A percentile compares a stretch with the other conserved stretches of the same genome.
Evolutionary conservation across 164 flowering plant genomes (phyloP).

Genomic region (Macadamia tetraphylla): DNA sequence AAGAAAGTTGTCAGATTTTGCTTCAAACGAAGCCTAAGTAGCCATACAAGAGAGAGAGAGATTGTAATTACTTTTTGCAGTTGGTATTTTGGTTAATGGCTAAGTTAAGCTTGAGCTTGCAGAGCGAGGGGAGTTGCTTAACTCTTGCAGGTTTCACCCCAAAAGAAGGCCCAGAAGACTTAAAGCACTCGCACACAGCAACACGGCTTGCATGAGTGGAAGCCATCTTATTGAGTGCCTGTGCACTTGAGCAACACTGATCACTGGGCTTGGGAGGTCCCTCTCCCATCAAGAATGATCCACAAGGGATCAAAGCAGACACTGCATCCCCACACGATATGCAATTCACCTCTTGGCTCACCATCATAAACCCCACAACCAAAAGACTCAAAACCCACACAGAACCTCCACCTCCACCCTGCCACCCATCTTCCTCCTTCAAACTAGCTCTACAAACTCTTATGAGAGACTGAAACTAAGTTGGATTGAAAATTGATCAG

Average conservation of each 20-base stretch:
- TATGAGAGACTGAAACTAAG: background rate
- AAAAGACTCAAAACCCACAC: constrained; percentile 16
- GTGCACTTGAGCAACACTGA: constrained; percentile 31
- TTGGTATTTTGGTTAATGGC: constrained; percentile 29
- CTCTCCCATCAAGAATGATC: constrained; percentile 22
- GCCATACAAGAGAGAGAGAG: background rate
- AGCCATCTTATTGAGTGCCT: constrained; percentile 21
- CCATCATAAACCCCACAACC: constrained; percentile 6
- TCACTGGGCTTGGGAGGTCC: constrained; percentile 20
- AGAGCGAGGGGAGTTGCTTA: constrained; percentile 25
- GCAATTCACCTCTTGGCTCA: constrained; percentile 5
- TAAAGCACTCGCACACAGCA: constrained; percentile 36
- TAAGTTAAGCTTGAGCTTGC: constrained; percentile 25
- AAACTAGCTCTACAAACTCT: background rate
- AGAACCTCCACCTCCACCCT: no score
- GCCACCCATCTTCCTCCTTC: constrained; percentile 4
- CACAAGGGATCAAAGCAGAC: constrained; percentile 34
- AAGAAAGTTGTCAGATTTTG: background rate
- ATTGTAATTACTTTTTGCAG: constrained; percentile 28
- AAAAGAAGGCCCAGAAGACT: constrained; percentile 23
- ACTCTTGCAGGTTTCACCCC: constrained; percentile 29
- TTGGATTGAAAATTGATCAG: no score
- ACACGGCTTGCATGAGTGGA: constrained; percentile 15
- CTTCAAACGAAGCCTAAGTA: background rate
- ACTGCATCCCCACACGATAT: constrained; percentile 35